Percentiles rank a stretch among this genome's conserved stretches.
phyloP scores from a whole-genome alignment of 2,329 filamentous ascomycete species.

The Didymella sp. region DNA sequence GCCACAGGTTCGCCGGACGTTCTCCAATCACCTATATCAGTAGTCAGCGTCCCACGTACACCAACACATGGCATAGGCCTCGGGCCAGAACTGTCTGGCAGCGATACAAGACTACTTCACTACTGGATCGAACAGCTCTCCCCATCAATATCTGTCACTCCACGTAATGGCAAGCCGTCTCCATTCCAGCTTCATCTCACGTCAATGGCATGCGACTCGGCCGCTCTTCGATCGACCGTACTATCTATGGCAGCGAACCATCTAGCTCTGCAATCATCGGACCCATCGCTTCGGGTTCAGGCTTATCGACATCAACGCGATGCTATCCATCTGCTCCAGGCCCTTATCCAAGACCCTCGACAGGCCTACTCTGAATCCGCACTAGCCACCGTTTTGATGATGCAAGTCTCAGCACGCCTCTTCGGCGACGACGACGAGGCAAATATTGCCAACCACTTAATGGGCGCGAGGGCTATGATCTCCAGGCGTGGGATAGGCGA shows the following conservation, averaged over 20 bases:
- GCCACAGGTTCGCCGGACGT: constrained; percentile 3
- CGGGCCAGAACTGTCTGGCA: constrained; percentile 24
- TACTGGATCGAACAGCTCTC: constrained; percentile 41
- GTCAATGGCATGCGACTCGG: constrained; percentile 34
- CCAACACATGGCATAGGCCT: constrained; percentile 11
- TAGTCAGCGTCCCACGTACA: constrained; percentile 15
- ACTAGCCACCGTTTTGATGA: constrained; percentile 44
- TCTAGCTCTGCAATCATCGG: constrained; percentile 31
- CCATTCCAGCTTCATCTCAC: constrained; percentile 41
- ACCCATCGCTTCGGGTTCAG: constrained; percentile 30
- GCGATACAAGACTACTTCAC: constrained; percentile 35
- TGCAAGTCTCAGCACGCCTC: constrained; percentile 42
- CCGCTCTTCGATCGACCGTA: constrained; percentile 41
- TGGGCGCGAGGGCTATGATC: constrained; percentile 44
- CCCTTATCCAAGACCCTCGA: constrained; percentile 33
- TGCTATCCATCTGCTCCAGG: constrained; percentile 37
- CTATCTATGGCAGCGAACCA: constrained; percentile 44
- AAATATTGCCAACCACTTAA: constrained; percentile 39
- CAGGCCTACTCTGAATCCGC: constrained; percentile 31
- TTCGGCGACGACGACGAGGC: constrained; percentile 38
- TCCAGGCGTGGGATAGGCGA: constrained; percentile 17
- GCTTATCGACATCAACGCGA: constrained; percentile 39
- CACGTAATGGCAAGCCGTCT: constrained; percentile 25
- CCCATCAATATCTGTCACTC: constrained; percentile 34
- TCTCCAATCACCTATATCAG: constrained; percentile 19